Conservation (phyloP, 441 rosid species). For the Omphalea diandra region DNA sequence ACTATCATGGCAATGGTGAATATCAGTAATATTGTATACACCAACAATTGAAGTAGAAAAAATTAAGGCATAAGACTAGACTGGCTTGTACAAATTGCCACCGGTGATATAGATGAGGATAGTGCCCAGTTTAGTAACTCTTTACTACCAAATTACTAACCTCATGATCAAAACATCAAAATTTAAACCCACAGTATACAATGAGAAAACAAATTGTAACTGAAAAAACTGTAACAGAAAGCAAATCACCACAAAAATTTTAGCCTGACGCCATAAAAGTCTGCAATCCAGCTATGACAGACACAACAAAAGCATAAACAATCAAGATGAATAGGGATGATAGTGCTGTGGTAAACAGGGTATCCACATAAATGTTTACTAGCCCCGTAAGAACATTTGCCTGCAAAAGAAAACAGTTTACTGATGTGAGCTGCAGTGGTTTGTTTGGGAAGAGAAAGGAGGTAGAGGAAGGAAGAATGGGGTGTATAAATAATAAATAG, state of each 20-base stretch:
- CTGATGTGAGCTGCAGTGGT: no score
- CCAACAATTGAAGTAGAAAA: no score
- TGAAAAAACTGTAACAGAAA: not conserved
- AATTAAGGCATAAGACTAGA: no score
- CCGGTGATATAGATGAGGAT: not conserved
- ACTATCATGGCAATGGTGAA: no score
- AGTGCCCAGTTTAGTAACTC: not conserved
- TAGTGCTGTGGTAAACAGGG: slow-evolving; percentile 50
- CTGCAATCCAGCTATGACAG: slow-evolving; percentile 41
- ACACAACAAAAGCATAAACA: slow-evolving; percentile 46
- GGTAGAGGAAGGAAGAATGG: not conserved
- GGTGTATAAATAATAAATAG: not conserved
- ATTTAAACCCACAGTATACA: not conserved
- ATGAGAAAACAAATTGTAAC: not conserved
- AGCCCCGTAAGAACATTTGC: slow-evolving; percentile 79
- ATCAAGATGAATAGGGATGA: slow-evolving; percentile 51
- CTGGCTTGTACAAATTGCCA: not conserved
- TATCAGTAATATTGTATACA: no score
- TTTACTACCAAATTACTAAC: not conserved
- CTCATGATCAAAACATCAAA: not conserved
- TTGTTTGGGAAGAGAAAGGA: not conserved
- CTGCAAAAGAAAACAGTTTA: slow-evolving; percentile 34
- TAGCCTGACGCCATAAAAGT: slow-evolving; percentile 52
- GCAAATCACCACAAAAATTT: slow-evolving; percentile 63
- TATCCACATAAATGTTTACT: slow-evolving; percentile 64